Base-by-base conservation (phyloP, 179 eudicot genomes). In the Silene vulgaris region DNA sequence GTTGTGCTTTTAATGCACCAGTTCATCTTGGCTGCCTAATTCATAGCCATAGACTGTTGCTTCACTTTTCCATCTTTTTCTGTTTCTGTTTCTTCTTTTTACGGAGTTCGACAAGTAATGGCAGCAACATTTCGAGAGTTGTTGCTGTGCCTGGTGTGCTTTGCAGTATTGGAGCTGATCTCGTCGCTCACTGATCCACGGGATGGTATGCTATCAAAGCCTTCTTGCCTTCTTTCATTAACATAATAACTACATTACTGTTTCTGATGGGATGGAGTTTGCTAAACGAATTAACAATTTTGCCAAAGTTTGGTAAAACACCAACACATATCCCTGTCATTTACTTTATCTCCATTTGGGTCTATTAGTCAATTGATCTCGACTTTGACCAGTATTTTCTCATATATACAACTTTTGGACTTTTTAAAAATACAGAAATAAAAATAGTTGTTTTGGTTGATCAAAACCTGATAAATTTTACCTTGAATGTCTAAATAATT, bases 171-270 rank as follows among this genome's bases (percentile, higher is more conserved):
- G 69, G 81, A 79, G 56, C 57, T 74, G 30, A 77, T 80, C 69
- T 76, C 74, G 79, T 82, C 89, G 16, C 20, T 72, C 56, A 90
- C 91, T 14, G 86, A 90, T 56, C 84, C 89, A 21, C 81, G 74
- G 13, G 93, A 90, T 61, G 91, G 96, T 90, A 85, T 13, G 9
- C 62, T 52, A 19, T 37, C 59, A 52, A 40, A 59, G 8, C 35
- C 11, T 19, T 72, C 8, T n/a, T 5, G 2, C 60, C 19, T 54
- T 54, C 20, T 54, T n/a, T 13, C 59, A 1, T 56, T 56, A 56
- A 8, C 17, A n/a, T 45, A 45, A 8, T 43, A 43, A 43, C 48
- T 43, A 43, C 43, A 37, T 37, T 37, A 37, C 43, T 37, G 43
- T 37, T 5, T 37, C 43, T 37, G 0, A 37, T 37, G 43, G 43